A percentile compares a stretch with the other conserved stretches of the same genome.
These are phyloP conservation scores for Exophiala oligosperma DNA, from an alignment of 2,329 filamentous ascomycete genomes.

Conservation along the genomic window DNA sequence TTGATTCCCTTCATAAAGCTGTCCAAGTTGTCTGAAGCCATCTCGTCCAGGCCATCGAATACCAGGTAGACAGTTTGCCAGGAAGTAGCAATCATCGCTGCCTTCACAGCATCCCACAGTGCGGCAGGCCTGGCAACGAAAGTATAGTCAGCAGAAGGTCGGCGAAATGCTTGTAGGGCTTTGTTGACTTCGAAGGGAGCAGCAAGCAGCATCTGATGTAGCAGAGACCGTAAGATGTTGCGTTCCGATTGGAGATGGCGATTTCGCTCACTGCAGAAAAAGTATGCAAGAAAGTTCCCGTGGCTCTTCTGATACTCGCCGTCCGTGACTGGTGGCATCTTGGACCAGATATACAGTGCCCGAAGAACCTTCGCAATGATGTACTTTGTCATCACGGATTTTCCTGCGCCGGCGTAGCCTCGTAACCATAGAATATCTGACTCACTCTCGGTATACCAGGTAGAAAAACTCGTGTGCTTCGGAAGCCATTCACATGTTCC, in stretches of 20 bases:
- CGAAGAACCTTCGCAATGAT: background rate
- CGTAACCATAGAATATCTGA: background rate
- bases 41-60: conserved; percentile 9
- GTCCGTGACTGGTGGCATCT: background rate
- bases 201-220: conserved; percentile 1
- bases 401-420: background rate
- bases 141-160: background rate
- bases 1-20: background rate
- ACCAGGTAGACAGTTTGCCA: conserved; percentile 2
- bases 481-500: conserved; percentile 7
- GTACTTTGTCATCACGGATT: conserved; percentile 1
- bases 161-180: background rate
- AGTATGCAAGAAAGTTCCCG: conserved; percentile 2
- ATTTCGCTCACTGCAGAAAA: conserved; percentile 5
- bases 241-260: background rate
- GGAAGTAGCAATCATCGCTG: background rate
- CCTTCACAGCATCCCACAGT: conserved; percentile 2
- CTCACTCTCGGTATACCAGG: background rate
- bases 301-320: background rate
- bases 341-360: background rate
- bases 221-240: background rate
- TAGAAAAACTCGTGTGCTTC: background rate
- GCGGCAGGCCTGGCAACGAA: background rate
- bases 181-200: background rate
- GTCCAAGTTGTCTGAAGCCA: background rate